Evolutionary conservation across 2,329 filamentous ascomycete genomes (phyloP), one percentile per base, ranked within the genome.

Genomic region (Penicillium psychrosexuale): DNA sequence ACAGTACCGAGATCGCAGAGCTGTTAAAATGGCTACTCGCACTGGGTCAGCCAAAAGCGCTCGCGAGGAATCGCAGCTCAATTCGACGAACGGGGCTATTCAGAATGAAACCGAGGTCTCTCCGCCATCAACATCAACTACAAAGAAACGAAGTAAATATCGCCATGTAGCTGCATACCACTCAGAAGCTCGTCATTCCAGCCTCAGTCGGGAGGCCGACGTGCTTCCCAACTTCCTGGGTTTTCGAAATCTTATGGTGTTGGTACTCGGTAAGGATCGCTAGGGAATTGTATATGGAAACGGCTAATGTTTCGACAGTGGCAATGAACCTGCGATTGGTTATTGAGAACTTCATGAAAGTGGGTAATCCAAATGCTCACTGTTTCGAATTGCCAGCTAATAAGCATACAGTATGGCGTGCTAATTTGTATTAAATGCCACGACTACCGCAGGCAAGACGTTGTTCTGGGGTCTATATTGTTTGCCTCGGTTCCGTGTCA

Each of bases 311-410:
- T 40, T 2, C 40, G 57, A 30, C 64, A 91, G 90, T 97, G 67
- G 91, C 93, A 47, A 94, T 92, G 66, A 99, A 99, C 71, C 76
- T 99, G 48, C 87, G 94, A 61, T 81, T 99, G 67, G 90, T 97
- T 78, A 91, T 99, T 69, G 94, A 97, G 75, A 99, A 99, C 70
- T 90, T 93, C 64, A 90, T 93, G 79, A 97, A 97, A 82, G 90
- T 90, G 70, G 58, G 65, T 50, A 11, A 24, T 34, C 15, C 22
- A 30, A 36, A 4, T 11, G 7, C 15, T 15, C 37, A 30, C 38
- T 27, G 15, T 13, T 22, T 30, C 34, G 17, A 52, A 4, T 15
- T 22, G 11, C 11, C 12, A 30, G 22, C 46, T 47, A 34, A 43
- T 43, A 43, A 44, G n/a, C 22, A 8, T 33, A 42, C 70, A 93